Base-by-base conservation (phyloP, 805 yeast species). In the Wickerhamiella spandovensis region DNA sequence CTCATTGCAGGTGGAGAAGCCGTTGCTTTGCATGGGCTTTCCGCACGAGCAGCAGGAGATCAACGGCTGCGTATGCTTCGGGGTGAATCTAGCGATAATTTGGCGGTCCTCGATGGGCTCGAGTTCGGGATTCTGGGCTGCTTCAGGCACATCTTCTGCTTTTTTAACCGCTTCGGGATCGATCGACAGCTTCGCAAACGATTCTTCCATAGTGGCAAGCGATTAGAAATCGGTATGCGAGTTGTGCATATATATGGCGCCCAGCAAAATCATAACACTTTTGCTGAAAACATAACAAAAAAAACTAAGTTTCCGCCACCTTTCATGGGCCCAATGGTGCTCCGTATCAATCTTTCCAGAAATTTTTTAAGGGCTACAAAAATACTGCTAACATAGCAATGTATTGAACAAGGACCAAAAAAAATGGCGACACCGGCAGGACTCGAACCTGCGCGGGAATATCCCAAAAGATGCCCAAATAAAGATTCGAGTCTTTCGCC, bases 21-120 rank as follows among this genome's bases (percentile, higher is more conserved):
- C 95, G 30, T 95, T 84, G 43, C 96, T 92, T 65, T 85, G 90
- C 84, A 89, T 87, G 48, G 95, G 90, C 51, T 84, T 86, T 71
- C 97, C 97, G 81, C 97, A 89, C 78, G 84, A 83, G 67, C 92
- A 88, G 74, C 97, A 89, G 52, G 88, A 75, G 55, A 89, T 92
- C 4, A 95, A 83, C 21, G 96, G 94, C 18, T 72, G 75, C 49
- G 65, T 64, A 56, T 64, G 69, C 41, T 56, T 58, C 15, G 70
- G 70, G 20, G 56, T 59, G 53, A 65, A 66, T 21, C 51, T 21
- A 8, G 57, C 54, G 21, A 59, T 48, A 17, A 59, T 55, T 18
- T 52, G 54, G 30, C 45, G 43, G 15, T 48, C 45, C 18, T 41
- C 47, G n/a, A 39, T 15, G 24, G 43, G 43, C 12, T 39, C 21